phyloP scores from a whole-genome alignment of 371 early-diverging fungal species.

The Mucor sp. region DNA sequence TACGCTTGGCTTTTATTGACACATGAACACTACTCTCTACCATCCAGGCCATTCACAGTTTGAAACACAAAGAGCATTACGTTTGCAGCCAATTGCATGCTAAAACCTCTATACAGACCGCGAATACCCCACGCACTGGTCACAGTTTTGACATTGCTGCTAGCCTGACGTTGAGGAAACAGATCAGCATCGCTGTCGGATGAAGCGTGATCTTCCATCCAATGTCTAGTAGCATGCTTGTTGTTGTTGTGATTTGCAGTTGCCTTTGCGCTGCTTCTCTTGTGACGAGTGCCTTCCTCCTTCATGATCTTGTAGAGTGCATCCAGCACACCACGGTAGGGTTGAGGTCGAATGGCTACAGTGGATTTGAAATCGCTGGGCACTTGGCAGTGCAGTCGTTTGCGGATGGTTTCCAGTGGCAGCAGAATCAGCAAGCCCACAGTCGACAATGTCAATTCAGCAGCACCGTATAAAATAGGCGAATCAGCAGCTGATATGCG shows the following conservation, averaged over 20 bases:
- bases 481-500: constrained; percentile 63
- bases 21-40: constrained; percentile 10
- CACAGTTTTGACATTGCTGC: background rate
- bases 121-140: constrained; percentile 66
- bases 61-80: constrained; percentile 61
- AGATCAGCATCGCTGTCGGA: constrained; percentile 27
- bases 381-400: constrained; percentile 81
- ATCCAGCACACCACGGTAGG: constrained; percentile 85
- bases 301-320: constrained; percentile 77
- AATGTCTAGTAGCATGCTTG: background rate
- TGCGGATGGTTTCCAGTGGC: constrained; percentile 88
- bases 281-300: constrained; percentile 80
- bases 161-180: constrained; percentile 5
- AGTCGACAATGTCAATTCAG: constrained; percentile 65
- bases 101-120: constrained; percentile 79
- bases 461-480: constrained; percentile 66
- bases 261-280: constrained; percentile 6
- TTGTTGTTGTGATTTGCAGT: constrained; percentile 19
- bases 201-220: background rate
- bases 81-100: constrained; percentile 68
- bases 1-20: too few relatives aligned
- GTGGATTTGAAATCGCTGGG: constrained; percentile 66
- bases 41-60: constrained; percentile 55
- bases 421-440: constrained; percentile 73
- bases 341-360: constrained; percentile 75